Evolutionary conservation across 257 asterid genomes (phyloP).

Genomic region (Capsicum rhomboideum): DNA sequence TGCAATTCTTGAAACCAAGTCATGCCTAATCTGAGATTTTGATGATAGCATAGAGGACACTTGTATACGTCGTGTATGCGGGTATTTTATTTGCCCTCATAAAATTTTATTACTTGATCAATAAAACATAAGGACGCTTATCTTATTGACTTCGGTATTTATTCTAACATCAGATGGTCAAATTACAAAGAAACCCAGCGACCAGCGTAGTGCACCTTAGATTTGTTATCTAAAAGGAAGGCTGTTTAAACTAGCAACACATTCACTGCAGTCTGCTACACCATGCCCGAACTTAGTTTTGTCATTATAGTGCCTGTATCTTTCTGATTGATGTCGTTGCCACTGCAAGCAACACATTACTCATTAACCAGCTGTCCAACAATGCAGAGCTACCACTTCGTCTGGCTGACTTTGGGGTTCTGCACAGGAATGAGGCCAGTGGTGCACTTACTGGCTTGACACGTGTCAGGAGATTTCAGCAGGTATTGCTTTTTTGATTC

Average conservation of each 20-base stretch:
- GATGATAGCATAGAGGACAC: neutral
- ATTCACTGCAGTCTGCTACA: neutral
- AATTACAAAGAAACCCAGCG: neutral
- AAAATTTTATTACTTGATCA: neutral
- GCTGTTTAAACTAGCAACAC: neutral
- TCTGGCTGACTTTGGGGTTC: slow-evolving; percentile 93
- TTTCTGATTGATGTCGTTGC: neutral
- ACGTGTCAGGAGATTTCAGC: slow-evolving; percentile 98
- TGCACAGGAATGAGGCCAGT: slow-evolving; percentile 97
- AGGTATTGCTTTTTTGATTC: slow-evolving; percentile 39
- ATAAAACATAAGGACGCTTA: neutral
- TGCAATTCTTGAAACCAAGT: neutral
- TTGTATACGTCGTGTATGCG: neutral
- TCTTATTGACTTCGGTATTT: neutral
- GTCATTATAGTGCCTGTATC: neutral
- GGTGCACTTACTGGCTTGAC: slow-evolving; percentile 99
- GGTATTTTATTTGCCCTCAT: neutral
- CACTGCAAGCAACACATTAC: neutral
- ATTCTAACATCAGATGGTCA: neutral
- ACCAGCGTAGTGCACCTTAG: neutral
- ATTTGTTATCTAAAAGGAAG: neutral
- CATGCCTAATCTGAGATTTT: neutral
- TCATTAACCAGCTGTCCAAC: slow-evolving; percentile 1
- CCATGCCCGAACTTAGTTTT: neutral
- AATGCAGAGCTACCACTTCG: slow-evolving; percentile 91